These are phyloP conservation scores for Hippophae tibetana DNA, from an alignment of 306 rosid genomes.

Conservation along the genomic window DNA sequence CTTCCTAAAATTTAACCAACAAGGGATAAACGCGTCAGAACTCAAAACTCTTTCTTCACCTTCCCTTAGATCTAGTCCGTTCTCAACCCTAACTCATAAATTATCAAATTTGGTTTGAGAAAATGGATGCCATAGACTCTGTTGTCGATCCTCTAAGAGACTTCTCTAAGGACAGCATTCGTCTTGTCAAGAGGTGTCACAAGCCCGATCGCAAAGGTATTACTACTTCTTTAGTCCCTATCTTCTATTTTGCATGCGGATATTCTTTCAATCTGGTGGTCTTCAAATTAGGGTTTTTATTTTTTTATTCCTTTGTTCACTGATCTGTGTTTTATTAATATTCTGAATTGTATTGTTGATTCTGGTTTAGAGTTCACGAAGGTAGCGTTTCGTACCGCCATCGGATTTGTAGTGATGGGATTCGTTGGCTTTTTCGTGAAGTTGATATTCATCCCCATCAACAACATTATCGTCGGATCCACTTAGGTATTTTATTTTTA, in stretches of 20 bases:
- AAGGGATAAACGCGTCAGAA: background rate
- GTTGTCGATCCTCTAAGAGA: conserved; percentile 50
- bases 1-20: background rate
- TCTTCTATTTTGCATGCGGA: background rate
- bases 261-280: background rate
- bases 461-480: conserved; percentile 48
- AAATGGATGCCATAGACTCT: conserved; percentile 43
- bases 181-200: conserved; percentile 50
- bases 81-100: background rate
- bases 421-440: conserved; percentile 50
- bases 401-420: conserved; percentile 50
- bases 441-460: conserved; percentile 48
- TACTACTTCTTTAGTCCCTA: background rate
- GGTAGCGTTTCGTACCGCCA: conserved; percentile 46
- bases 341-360: background rate
- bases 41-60: background rate
- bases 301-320: background rate
- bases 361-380: conserved; percentile 38
- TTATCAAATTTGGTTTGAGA: conserved; percentile 11
- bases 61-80: background rate
- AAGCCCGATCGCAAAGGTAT: conserved; percentile 49
- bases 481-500: conserved; percentile 16
- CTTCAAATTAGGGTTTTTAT: background rate
- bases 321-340: background rate
- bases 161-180: conserved; percentile 45